Base-by-base conservation (phyloP, 163 green algal genomes). In the Chloromonas sp. region DNA sequence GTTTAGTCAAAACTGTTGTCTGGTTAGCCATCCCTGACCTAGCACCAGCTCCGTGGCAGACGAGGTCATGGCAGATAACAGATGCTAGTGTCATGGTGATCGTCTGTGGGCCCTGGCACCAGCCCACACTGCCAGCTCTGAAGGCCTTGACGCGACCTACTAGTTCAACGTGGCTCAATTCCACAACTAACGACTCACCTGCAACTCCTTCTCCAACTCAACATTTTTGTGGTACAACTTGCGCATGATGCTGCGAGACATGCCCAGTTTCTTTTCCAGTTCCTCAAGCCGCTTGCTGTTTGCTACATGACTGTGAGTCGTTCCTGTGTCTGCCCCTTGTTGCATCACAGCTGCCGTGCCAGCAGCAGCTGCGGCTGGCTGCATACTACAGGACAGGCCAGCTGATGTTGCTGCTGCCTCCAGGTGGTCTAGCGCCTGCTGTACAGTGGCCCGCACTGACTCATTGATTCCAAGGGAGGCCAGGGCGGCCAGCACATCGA, bases 171-270 rank as follows among this genome's bases (percentile, higher is more conserved):
- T 36, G 36, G 36, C 36, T 36, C 36, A 36, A 36, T 36, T 36
- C 36, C 36, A 36, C 66, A 74, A 11, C 66, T 15, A 11, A 15
- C 66, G 15, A 61, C 78, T 15, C 74, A 82, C 77, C 66, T 87
- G 77, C 3, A 90, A 2, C 61, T 92, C 89, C 82, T 92, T 92
- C 77, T 92, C 89, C 70, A 92, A 74, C 15, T 87, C 82, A 3
- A 90, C 85, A 62, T 87, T 89, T 57, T 88, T 88, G 60, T 88
- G 81, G 78, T 92, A 89, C 58, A 92, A 82, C 79, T 92, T 92
- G 61, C 87, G 85, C 88, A 92, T 92, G 79, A 92, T 92, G 81
- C 81, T 88, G 2, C 88, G 79, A 0, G 88, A 92, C 86, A 90
- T 92, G 11, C 58, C 2, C 62, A 90, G 77, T 81, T 92, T 92